Base-by-base conservation (phyloP, 176 grass and related monocot genomes). In the Neostapfia colusana region DNA sequence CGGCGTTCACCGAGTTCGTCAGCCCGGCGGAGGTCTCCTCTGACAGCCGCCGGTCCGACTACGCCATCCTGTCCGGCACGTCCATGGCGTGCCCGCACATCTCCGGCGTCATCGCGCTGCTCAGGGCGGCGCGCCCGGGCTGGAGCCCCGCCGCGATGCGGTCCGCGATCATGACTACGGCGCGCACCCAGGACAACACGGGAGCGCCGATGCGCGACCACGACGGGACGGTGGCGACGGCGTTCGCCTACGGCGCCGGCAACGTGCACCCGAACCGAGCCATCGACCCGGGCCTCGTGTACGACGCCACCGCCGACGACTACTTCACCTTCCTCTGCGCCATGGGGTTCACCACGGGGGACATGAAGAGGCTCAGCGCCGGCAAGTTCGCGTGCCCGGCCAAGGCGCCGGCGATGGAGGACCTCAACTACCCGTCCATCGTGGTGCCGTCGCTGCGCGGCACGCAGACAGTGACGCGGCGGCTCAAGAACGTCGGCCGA, bases 351-450 rank as follows among this genome's bases (percentile, higher is more conserved):
- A 26, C 48, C 53, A 35, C 78, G 0, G 14, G 12, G 0, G 57
- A 73, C 34, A 16, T 85, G 7, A 51, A 17, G 3, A 21, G 53
- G 25, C 73, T 97, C 46, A 77, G 26, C 43, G 67, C 54, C 35
- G 65, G 79, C 18, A 54, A 49, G 28, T 93, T 87, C 70, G 7
- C 2, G 1, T 97, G 90, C 81, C 93, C 93, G 13, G 48, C 9
- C 12, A 78, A 67, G 18, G 6, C 24, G 9, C 74, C 24, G 31
- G 46, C 38, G 4, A 70, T 79, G 31, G 90, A 97, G 86, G 77
- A 93, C 76, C 66, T 97, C 63, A 97, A 97, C 86, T 97, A 97
- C 79, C 93, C 93, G 15, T 89, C 93, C 55, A 97, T 97, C 60
- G 13, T 80, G 0, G 74, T 83, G 6, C 66, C 88, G 5, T 20